phyloP scores from a whole-genome alignment of 225 moss, liverwort and hornwort species.

The Marchantia polymorpha region DNA sequence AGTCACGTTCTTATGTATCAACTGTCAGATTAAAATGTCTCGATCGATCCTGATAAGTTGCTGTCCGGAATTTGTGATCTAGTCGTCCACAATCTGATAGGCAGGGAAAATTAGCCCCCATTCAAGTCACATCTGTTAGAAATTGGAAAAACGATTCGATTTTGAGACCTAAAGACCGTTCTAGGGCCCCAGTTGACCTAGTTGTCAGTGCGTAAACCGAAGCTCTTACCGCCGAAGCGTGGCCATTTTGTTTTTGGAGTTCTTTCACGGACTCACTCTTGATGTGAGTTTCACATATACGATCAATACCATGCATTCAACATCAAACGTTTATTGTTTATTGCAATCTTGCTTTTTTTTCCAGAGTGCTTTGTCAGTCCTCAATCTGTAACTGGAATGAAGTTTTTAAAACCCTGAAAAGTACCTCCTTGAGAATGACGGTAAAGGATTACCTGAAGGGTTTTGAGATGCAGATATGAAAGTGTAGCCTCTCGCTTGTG shows the following conservation, averaged over 20 bases:
- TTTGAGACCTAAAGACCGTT: background rate
- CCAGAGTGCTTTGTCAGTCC: background rate
- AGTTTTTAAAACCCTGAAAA: background rate
- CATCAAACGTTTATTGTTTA: background rate
- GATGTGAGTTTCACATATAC: background rate
- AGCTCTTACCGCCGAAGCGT: background rate
- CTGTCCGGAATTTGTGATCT: background rate
- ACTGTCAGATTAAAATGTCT: background rate
- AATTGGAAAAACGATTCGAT: background rate
- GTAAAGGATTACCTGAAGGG: background rate
- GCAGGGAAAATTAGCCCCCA: background rate
- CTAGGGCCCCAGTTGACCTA: background rate
- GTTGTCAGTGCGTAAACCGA: background rate
- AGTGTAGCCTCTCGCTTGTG: background rate
- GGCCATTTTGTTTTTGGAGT: background rate
- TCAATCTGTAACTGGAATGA: background rate
- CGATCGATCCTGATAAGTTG: background rate
- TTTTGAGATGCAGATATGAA: background rate
- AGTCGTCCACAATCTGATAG: background rate
- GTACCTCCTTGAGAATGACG: background rate
- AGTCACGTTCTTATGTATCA: background rate
- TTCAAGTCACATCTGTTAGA: background rate
- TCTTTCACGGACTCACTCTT: background rate
- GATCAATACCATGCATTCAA: background rate
- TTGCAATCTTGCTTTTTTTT: background rate